phyloP scores from a whole-genome alignment of 192 early-diverging fungal species.

The Coemansia erecta region DNA sequence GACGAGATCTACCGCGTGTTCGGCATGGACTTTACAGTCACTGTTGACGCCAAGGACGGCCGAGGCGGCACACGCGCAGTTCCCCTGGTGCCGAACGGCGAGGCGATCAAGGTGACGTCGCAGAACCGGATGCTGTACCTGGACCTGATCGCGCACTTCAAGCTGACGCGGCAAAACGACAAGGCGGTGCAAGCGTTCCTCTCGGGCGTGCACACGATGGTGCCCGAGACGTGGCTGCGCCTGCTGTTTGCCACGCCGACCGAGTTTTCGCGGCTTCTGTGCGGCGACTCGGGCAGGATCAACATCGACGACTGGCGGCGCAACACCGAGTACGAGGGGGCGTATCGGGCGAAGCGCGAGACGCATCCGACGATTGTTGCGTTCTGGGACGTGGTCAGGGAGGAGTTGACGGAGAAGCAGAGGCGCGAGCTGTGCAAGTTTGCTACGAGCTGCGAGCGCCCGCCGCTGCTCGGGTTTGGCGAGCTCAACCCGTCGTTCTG shows the following conservation, averaged over 20 bases:
- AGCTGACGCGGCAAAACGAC: slow-evolving; percentile 79
- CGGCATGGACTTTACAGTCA: slow-evolving; percentile 67
- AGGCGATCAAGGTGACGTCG: slow-evolving; percentile 74
- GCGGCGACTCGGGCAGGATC: slow-evolving; percentile 74
- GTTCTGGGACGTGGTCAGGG: slow-evolving; percentile 68
- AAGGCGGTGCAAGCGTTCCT: slow-evolving; percentile 82
- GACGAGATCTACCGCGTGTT: slow-evolving; percentile 59
- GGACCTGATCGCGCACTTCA: slow-evolving; percentile 82
- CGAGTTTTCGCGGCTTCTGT: slow-evolving; percentile 88
- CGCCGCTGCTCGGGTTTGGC: slow-evolving; percentile 85
- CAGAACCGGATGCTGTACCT: slow-evolving; percentile 87
- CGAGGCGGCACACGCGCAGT: slow-evolving; percentile 43
- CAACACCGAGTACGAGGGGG: slow-evolving; percentile 75
- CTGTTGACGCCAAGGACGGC: slow-evolving; percentile 50
- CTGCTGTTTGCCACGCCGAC: slow-evolving; percentile 83
- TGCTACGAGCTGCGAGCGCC: slow-evolving; percentile 86
- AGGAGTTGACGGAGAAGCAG: slow-evolving; percentile 52
- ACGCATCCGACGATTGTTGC: slow-evolving; percentile 71
- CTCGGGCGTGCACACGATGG: slow-evolving; percentile 75
- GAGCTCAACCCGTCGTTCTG: slow-evolving; percentile 53
- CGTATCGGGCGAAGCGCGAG: slow-evolving; percentile 49
- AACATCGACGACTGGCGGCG: slow-evolving; percentile 71
- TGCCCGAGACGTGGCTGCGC: slow-evolving; percentile 82
- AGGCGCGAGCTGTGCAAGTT: slow-evolving; percentile 71
- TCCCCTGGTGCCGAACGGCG: slow-evolving; percentile 77